These are phyloP conservation scores for Orbilia brochopaga DNA, from an alignment of 2,329 filamentous ascomycete species.

Conservation along the genomic window DNA sequence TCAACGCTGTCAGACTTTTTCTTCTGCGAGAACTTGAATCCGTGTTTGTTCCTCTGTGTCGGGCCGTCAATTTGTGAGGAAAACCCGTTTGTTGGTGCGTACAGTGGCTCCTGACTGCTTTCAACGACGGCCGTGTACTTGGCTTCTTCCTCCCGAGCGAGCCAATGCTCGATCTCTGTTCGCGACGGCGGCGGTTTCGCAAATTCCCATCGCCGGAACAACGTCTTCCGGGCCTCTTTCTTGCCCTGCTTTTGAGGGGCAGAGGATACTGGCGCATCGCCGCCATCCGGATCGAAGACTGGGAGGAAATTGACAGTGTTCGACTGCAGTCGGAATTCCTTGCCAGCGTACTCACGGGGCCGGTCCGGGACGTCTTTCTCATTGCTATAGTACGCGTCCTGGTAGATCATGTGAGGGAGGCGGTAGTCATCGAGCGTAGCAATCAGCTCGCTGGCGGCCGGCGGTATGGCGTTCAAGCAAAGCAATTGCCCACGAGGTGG, in stretches of 20 bases:
- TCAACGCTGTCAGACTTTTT: conserved; percentile 75
- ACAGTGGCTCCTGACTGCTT: conserved; percentile 20
- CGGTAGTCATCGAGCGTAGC: conserved; percentile 66
- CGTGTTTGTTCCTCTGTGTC: conserved; percentile 80
- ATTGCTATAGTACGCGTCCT: conserved; percentile 82
- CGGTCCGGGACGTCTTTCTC: conserved; percentile 81
- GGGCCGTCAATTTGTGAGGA: conserved; percentile 87
- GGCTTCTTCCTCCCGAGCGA: conserved; percentile 59
- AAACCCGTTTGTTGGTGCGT: conserved; percentile 55
- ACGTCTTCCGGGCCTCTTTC: conserved; percentile 63
- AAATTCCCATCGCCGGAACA: conserved; percentile 77
- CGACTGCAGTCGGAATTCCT: conserved; percentile 79
- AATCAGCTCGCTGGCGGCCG: conserved; percentile 60
- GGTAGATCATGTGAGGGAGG: conserved; percentile 75
- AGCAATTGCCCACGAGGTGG: conserved; percentile 22
- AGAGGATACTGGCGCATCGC: conserved; percentile 56
- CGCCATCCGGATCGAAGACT: conserved; percentile 71
- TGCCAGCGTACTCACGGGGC: conserved; percentile 81
- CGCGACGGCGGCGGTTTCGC: conserved; percentile 72
- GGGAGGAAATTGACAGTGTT: conserved; percentile 79
- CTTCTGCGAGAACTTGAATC: conserved; percentile 84
- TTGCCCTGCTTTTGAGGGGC: conserved; percentile 62
- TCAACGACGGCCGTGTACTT: conserved; percentile 49
- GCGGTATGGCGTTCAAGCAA: conserved; percentile 35
- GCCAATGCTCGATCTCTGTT: conserved; percentile 73